Evolutionary conservation across 768 basidiomycete genomes (phyloP), one percentile per base, ranked within the genome.

Genomic region (Paxillus ammoniavirescens): DNA sequence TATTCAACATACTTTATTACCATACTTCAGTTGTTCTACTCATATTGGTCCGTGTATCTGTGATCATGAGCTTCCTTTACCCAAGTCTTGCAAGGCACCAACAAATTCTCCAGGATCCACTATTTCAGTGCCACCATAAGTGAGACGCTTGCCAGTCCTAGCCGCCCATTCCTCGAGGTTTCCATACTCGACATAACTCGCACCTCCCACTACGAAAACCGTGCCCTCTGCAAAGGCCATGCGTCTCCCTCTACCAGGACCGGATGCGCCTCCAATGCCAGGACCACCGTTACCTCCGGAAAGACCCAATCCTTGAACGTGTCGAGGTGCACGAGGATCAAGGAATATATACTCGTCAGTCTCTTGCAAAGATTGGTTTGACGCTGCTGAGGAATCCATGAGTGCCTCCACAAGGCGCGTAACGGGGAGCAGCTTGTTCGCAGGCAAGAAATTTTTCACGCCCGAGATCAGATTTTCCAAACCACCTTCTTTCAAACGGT

Each of bases 61-160:
- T 50, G 45, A 38, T 70, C 74, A 77, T n/a, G 62, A 55, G 55
- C 49, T 61, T 23, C 56, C 56, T 63, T 78, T 82, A 1, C 88
- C 88, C 15, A 93, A 72, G 40, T 75, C 77, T 49, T 83, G 84
- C 60, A 98, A 69, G 28, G 87, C 77, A 31, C 76, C 72, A 17
- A 98, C 78, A 66, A 99, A 98, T 44, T 85, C 84, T 65, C 81
- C 84, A 5, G 97, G 97, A 62, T 93, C 89, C 45, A 97, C 65
- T 38, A 99, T 94, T 67, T 98, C 97, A 15, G 96, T 98, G 17
- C 92, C 91, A 15, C 97, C 97, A 68, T 99, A 99, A 35, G 91
- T 89, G 42, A 98, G 83, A 57, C 83, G 77, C 71, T 93, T 92
- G 13, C 91, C 91, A 5, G 84, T 83, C 72, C 83, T 85, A 49